These are phyloP conservation scores for Acanthamoeba divionensis DNA, from an alignment of 208 protist genomes.

Conservation along the genomic window DNA sequence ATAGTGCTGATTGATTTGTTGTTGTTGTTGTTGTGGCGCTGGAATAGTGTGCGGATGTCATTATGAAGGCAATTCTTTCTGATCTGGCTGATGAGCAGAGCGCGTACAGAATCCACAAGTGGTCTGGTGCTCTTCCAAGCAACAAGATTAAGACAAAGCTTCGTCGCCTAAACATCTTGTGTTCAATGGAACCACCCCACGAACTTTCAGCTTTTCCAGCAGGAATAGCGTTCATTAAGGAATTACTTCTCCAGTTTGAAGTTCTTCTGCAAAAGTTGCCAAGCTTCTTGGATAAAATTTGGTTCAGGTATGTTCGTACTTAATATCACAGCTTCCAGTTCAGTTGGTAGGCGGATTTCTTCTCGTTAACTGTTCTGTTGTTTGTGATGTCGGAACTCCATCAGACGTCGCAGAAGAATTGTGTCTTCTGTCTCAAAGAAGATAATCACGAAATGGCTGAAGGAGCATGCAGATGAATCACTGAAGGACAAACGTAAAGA, in stretches of 20 bases:
- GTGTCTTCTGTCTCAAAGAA: background rate
- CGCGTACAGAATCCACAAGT: background rate
- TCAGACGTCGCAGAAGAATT: background rate
- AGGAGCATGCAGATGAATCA: background rate
- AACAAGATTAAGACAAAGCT: conserved; percentile 36
- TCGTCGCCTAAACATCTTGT: background rate
- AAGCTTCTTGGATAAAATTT: background rate
- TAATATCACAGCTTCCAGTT: background rate
- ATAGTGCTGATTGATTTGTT: too few relatives aligned
- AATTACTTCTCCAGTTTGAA: background rate
- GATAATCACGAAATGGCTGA: background rate
- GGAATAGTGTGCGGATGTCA: background rate
- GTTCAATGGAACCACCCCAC: background rate
- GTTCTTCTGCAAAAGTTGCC: conserved; percentile 20
- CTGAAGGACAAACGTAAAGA: background rate
- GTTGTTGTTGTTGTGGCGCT: background rate
- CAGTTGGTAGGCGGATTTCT: background rate
- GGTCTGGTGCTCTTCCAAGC: background rate
- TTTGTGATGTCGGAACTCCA: background rate
- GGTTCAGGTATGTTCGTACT: background rate
- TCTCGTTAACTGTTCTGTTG: background rate
- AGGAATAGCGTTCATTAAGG: background rate
- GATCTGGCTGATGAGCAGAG: conserved; percentile 9
- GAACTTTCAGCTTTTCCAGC: background rate
- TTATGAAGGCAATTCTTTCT: conserved; percentile 1